Base-by-base conservation (phyloP, 106 monocot genomes). In the Agapanthus africanus region DNA sequence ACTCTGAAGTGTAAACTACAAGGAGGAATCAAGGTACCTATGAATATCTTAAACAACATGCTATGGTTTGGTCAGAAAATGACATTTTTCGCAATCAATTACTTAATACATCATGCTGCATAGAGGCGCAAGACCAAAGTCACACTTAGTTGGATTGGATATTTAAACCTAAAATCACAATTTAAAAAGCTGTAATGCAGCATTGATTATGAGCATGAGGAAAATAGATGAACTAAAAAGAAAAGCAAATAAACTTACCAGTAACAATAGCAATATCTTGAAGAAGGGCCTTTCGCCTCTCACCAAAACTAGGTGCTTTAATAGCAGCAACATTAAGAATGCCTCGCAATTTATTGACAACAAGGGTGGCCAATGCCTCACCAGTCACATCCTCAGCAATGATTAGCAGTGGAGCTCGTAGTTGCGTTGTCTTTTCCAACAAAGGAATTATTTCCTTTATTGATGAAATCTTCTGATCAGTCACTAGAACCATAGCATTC, bases 231-330 rank as follows among this genome's bases (percentile, higher is more conserved):
- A 16, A 11, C 10, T 1, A 44, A 44, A 44, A 44, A 11, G 10
- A 44, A 9, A 44, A 9, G 44, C 10, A 44, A 4, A 44, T 31
- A 61, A 4, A 44, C 18, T 23, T 75, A 85, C 90, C 90, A 67
- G 90, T 90, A 68, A 90, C 38, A 73, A 90, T 90, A 19, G 90
- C 90, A 78, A 85, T 90, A 56, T 90, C 90, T 71, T 90, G 90
- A 22, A 90, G 82, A 40, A 90, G 70, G 57, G 90, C 90, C 69
- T 90, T 90, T 28, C 90, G 15, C 31, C 90, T 85, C 76, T 90
- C 90, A 50, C 90, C 90, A 78, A 90, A 90, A 37, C 85, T 66
- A 64, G 90, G 90, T 47, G 90, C 90, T 52, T 90, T 90, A 37
- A 90, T 90, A 35, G 90, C 90, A 66, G 82, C 90, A 37, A 90